phyloP scores from a whole-genome alignment of 768 basidiomycete species.

The Pleurotus sapidus region DNA sequence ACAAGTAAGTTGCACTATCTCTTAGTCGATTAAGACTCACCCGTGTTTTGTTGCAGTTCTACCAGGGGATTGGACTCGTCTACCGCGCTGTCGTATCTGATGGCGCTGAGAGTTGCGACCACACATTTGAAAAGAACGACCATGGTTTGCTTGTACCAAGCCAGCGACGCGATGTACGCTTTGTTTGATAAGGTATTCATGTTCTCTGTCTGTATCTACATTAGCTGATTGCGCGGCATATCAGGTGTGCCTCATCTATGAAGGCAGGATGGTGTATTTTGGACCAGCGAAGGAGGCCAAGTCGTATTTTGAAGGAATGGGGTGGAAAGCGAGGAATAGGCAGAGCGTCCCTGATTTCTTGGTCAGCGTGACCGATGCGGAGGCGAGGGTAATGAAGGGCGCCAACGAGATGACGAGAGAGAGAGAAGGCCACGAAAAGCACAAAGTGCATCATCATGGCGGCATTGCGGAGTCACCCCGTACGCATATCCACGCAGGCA shows the following conservation, averaged over 20 bases:
- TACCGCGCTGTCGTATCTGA: slow-evolving; percentile 60
- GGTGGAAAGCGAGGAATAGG: slow-evolving; percentile 52
- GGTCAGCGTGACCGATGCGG: slow-evolving; percentile 48
- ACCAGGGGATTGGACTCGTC: slow-evolving; percentile 52
- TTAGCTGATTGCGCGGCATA: no score
- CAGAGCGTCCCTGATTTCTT: slow-evolving; percentile 68
- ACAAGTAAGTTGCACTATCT: slow-evolving; percentile 50
- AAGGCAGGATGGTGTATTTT: slow-evolving; percentile 53
- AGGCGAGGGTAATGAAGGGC: background rate
- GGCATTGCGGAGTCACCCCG: background rate
- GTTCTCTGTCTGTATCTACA: no score
- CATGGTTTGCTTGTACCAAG: slow-evolving; percentile 66
- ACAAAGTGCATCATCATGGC: background rate
- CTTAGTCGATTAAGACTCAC: background rate
- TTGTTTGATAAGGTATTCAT: slow-evolving; percentile 53
- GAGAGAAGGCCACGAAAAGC: background rate
- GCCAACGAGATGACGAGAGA: background rate
- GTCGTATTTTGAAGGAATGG: slow-evolving; percentile 72
- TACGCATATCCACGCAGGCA: background rate
- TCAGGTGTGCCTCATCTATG: slow-evolving; percentile 51
- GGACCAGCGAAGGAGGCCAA: slow-evolving; percentile 55
- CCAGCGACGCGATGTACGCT: slow-evolving; percentile 38
- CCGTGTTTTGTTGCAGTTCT: slow-evolving; percentile 30
- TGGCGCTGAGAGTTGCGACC: slow-evolving; percentile 54
- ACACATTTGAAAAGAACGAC: slow-evolving; percentile 40